Conservation (phyloP, 495 filamentous ascomycete genomes). For the Copromyces sp. region DNA sequence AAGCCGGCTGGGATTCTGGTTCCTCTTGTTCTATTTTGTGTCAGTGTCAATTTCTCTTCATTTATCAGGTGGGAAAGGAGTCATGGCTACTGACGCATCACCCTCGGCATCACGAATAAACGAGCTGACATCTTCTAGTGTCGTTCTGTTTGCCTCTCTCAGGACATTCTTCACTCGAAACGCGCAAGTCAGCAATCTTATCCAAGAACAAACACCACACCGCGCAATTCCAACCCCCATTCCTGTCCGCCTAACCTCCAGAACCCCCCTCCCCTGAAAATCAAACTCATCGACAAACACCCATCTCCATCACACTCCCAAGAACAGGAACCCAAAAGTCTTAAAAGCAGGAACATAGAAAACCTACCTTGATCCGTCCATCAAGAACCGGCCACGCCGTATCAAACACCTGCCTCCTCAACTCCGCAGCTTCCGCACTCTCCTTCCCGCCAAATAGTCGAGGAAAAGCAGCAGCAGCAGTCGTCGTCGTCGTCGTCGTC, state of each 20-base stretch:
- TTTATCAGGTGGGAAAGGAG: not conserved
- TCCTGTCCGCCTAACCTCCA: not conserved
- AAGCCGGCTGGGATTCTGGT: constrained; percentile 63
- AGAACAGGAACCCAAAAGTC: not conserved
- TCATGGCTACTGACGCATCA: constrained; percentile 25
- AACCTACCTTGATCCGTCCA: constrained; percentile 53
- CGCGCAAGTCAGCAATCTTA: constrained; percentile 18
- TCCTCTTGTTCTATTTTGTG: not conserved
- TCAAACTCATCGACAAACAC: not conserved
- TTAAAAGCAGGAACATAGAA: not conserved
- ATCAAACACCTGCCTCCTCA: constrained; percentile 54
- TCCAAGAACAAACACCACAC: not conserved
- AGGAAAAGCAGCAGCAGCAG: constrained; percentile 36
- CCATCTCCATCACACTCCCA: not conserved
- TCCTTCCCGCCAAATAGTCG: constrained; percentile 56
- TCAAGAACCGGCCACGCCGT: constrained; percentile 60
- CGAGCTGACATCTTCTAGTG: constrained; percentile 49
- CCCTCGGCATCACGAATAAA: constrained; percentile 50
- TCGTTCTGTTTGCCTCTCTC: constrained; percentile 49
- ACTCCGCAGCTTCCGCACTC: constrained; percentile 34
- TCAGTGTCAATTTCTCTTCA: constrained; percentile 7
- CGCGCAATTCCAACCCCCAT: not conserved
- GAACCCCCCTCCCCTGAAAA: not conserved
- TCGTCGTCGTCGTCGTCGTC: not conserved
- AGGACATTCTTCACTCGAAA: constrained; percentile 37